These are phyloP conservation scores for Fusarium graminum DNA, from an alignment of 2,329 filamentous ascomycete species.

Conservation along the genomic window DNA sequence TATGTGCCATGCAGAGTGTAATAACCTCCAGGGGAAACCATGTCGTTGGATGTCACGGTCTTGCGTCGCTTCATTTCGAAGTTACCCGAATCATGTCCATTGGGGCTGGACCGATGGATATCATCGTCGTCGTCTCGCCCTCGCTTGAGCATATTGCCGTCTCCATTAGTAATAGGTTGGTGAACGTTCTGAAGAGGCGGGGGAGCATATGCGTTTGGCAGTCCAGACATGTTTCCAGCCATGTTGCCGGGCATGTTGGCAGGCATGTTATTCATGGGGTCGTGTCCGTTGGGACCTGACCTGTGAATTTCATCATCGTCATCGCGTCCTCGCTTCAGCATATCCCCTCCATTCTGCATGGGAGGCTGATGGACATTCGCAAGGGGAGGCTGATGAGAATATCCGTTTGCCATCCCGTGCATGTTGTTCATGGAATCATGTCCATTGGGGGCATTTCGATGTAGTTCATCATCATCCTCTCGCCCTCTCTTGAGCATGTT, in stretches of 20 bases:
- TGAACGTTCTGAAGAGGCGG: conserved; percentile 62
- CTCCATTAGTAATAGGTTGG: conserved; percentile 68
- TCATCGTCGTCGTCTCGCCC: conserved; percentile 69
- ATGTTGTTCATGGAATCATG: conserved; percentile 77
- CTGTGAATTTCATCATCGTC: conserved; percentile 75
- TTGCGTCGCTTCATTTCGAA: conserved; percentile 82
- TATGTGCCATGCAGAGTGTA: conserved; percentile 29
- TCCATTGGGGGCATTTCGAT: conserved; percentile 74
- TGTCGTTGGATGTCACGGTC: conserved; percentile 64
- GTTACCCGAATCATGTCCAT: conserved; percentile 57
- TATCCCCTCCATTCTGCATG: conserved; percentile 72
- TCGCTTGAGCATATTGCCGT: conserved; percentile 61
- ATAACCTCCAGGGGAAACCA: conserved; percentile 28
- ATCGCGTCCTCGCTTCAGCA: conserved; percentile 63
- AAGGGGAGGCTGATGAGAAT: conserved; percentile 69
- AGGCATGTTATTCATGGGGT: conserved; percentile 71
- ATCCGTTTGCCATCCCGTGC: conserved; percentile 69
- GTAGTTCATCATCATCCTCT: conserved; percentile 71
- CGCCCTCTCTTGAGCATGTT: conserved; percentile 62
- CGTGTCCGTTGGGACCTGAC: conserved; percentile 76
- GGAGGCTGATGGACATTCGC: conserved; percentile 30
- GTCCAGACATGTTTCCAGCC: conserved; percentile 65
- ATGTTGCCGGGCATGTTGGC: conserved; percentile 71
- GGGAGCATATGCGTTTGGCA: conserved; percentile 73
- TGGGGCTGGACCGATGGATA: conserved; percentile 55